Base-by-base conservation (phyloP, 2,329 filamentous ascomycete genomes). In the Acrodontium crateriforme region DNA sequence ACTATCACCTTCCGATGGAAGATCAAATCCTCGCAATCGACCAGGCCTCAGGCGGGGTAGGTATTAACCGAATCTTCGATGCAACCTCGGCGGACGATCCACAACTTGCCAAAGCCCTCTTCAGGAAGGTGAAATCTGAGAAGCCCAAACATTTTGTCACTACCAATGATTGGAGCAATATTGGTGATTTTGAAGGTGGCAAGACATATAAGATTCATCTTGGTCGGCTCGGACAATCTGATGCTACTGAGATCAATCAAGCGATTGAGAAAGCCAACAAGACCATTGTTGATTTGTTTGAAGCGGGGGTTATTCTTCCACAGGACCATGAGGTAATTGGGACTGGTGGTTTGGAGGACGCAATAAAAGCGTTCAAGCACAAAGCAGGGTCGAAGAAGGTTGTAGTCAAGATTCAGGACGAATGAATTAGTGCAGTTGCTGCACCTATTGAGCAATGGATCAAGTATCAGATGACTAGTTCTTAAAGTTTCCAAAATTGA, bases 181-280 rank as follows among this genome's bases (percentile, higher is more conserved):
- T 31, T 20, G 24, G 18, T 4, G 29, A 24, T 18, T 31, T 31
- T 13, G 25, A 31, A 20, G 25, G 29, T 13, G 29, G 29, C 6
- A 31, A 26, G 25, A 31, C 25, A 4, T 28, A 31, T 19, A 21
- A 27, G 25, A 31, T 27, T 10, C 18, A 31, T 23, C 12, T 27
- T 18, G 29, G 29, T 6, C 13, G 13, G 11, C 14, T 27, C 2
- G 29, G 29, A 2, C 17, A 22, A 5, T 3, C 11, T n/a, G 29
- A 27, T n/a, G 25, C 29, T 6, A 24, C 13, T 11, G 24, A 27
- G 19, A 23, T 28, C 8, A 19, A 31, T 24, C 20, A 19, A 4
- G 14, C 25, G 24, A 18, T 18, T n/a, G 5, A 12, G 6, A 23
- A 27, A 16, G 17, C 15, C 7, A 31, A 28, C 14, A 19, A 9